A percentile compares a stretch with the other conserved stretches of the same genome.
Evolutionary conservation across 2,329 filamentous ascomycete genomes (phyloP).

Genomic region (Botrytis tulipae): DNA sequence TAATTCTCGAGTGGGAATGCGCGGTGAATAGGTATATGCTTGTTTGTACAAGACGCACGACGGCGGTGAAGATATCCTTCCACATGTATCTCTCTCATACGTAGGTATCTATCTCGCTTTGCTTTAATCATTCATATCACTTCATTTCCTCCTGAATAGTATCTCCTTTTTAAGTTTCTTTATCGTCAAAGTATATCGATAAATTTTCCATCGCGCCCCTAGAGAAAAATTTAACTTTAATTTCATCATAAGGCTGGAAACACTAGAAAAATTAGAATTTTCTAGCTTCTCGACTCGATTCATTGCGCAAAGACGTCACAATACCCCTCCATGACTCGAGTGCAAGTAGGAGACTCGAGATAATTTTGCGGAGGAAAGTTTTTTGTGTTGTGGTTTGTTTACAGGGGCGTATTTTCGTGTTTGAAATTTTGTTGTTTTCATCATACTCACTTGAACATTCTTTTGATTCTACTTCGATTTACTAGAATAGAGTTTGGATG

Average conservation of each 20-base stretch:
- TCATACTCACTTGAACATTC: not conserved
- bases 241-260: conserved; percentile 6
- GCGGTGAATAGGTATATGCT: not conserved
- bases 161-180: not conserved
- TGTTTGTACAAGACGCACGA: not conserved
- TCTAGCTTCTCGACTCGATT: not conserved
- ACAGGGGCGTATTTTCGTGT: not conserved
- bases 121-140: not conserved
- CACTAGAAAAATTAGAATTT: not conserved
- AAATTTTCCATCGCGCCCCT: not conserved
- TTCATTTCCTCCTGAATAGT: not conserved
- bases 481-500: not conserved
- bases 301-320: not conserved
- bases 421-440: not conserved
- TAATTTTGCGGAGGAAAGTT: not conserved
- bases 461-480: not conserved
- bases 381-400: not conserved
- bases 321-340: not conserved
- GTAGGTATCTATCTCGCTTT: not conserved
- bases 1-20: not conserved
- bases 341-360: not conserved
- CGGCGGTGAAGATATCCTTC: not conserved
- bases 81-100: not conserved
- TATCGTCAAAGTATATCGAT: not conserved
- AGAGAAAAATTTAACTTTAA: not conserved